Conservation (phyloP, 73 alveolate genomes). For the Breviolum minutum region DNA sequence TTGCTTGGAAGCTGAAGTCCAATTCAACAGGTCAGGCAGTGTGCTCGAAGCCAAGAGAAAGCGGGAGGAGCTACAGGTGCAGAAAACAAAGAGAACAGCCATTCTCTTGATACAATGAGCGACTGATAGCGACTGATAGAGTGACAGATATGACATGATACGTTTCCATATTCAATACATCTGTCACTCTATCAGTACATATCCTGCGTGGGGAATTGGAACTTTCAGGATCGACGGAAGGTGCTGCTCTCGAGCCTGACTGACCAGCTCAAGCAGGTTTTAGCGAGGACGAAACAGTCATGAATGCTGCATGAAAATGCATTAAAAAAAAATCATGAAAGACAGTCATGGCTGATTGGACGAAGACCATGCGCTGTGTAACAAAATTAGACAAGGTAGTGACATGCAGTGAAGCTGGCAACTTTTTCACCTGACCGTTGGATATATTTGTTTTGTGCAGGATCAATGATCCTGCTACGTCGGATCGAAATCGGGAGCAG, state of each 20-base stretch:
- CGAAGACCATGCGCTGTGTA: no score
- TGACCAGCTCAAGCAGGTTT: slow-evolving; percentile 84
- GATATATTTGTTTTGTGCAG: not conserved
- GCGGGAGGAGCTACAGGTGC: slow-evolving; percentile 91
- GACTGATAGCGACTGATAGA: no score
- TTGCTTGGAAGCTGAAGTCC: not conserved
- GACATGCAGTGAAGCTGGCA: no score
- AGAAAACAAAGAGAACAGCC: not conserved
- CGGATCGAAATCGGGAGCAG: slow-evolving; percentile 91
- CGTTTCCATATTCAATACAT: not conserved
- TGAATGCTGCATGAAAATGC: not conserved
- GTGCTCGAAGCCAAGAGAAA: slow-evolving; percentile 90
- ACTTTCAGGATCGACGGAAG: slow-evolving; percentile 70
- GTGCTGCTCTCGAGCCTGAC: slow-evolving; percentile 91
- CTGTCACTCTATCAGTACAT: not conserved
- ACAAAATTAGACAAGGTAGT: no score
- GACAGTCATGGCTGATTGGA: no score
- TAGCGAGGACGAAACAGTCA: slow-evolving; percentile 38
- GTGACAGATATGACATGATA: no score
- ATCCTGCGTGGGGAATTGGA: not conserved
- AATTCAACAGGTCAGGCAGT: slow-evolving; percentile 41
- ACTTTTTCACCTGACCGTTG: not conserved
- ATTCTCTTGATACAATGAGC: not conserved
- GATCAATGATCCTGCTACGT: slow-evolving; percentile 80
- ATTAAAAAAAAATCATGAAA: no score